Evolutionary conservation across 768 basidiomycete genomes (phyloP).

Genomic region (Podaxis mareebaensis): DNA sequence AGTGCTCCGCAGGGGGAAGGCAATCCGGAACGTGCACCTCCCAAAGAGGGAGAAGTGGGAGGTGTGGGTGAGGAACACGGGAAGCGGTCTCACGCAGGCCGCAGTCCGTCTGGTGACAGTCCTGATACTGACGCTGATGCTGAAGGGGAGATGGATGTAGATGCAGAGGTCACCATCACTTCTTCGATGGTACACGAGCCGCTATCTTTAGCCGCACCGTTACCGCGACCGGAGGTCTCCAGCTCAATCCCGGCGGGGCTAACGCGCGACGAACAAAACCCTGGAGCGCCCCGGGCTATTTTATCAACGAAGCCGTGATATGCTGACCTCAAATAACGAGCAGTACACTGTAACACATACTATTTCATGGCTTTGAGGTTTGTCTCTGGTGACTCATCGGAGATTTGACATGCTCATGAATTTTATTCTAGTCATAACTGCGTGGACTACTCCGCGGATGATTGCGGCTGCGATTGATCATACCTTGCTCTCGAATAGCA

Average conservation of each 20-base stretch:
- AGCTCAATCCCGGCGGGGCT: not conserved
- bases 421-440: not conserved
- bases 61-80: slow-evolving; percentile 17
- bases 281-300: not conserved
- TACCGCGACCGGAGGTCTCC: not conserved
- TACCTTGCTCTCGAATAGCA: not conserved
- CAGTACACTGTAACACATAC: not conserved
- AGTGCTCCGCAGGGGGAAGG: not conserved
- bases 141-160: slow-evolving; percentile 36
- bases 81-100: slow-evolving; percentile 2
- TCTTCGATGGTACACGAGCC: not conserved
- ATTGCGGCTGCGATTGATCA: not conserved
- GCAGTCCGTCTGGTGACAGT: slow-evolving; percentile 17
- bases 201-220: slow-evolving; percentile 2
- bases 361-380: not conserved
- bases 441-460: not conserved
- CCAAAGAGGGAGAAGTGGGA: not conserved
- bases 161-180: slow-evolving; percentile 18
- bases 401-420: not conserved
- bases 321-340: not conserved
- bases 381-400: not conserved
- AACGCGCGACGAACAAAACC: not conserved
- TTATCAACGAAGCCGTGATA: not conserved
- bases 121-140: slow-evolving; percentile 30
- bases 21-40: not conserved